Evolutionary conservation across 176 grass and related monocot genomes (phyloP).

Genomic region (Oryza rufipogon): DNA sequence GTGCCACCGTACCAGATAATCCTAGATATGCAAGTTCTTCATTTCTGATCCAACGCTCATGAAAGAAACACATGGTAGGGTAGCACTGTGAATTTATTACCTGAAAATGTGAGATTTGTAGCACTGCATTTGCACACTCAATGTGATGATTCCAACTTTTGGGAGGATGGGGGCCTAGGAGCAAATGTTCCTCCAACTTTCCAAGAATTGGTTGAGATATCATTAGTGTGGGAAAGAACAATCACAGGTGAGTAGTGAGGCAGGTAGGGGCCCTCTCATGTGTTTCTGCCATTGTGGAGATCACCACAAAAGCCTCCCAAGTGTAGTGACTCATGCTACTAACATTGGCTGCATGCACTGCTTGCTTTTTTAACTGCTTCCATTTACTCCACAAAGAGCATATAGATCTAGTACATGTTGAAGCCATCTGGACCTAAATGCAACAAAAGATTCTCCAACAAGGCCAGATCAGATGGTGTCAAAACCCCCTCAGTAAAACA

Average conservation of each 20-base stretch:
- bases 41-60: neutral
- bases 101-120: conserved; percentile 6
- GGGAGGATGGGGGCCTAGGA: neutral
- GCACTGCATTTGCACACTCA: neutral
- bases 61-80: conserved; percentile 9
- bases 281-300: neutral
- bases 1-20: neutral
- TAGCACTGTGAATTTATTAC: neutral
- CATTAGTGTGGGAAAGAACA: neutral
- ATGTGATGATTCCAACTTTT: neutral
- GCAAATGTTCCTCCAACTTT: conserved; percentile 7
- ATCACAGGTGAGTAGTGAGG: neutral
- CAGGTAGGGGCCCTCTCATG: conserved; percentile 20
- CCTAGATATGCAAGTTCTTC: neutral
- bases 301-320: neutral
- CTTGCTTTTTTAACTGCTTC: neutral
- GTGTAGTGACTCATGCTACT: neutral
- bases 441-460: neutral
- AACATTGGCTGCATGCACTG: neutral
- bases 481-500: neutral
- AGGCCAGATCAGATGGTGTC: neutral
- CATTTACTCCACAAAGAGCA: neutral
- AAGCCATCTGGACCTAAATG: neutral
- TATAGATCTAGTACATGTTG: neutral
- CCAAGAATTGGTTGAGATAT: conserved; percentile 15